phyloP scores from a whole-genome alignment of 306 rosid species.

The Lathyrus tuberosus region DNA sequence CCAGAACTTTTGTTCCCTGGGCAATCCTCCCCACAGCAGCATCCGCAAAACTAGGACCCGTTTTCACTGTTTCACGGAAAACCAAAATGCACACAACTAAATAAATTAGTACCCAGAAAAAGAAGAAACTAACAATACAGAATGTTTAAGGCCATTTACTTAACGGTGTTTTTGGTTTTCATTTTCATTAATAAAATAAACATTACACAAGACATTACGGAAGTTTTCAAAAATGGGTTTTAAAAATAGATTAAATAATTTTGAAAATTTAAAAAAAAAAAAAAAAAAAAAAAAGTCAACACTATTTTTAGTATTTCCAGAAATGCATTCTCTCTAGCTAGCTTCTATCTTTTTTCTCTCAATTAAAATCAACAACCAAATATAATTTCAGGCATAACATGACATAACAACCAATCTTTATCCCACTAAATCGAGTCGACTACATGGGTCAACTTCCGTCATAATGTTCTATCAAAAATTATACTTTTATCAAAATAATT shows the following conservation, averaged over 20 bases:
- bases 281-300: background rate
- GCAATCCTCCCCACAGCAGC: constrained; percentile 98
- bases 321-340: background rate
- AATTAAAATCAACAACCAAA: background rate
- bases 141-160: background rate
- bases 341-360: too few species aligned
- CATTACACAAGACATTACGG: background rate
- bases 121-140: background rate
- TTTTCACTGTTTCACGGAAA: constrained; percentile 68
- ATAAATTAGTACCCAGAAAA: background rate
- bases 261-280: background rate
- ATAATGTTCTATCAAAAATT: too few species aligned
- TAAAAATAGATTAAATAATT: background rate
- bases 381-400: background rate
- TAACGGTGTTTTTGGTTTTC: background rate
- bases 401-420: too few species aligned
- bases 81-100: background rate
- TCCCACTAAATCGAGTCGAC: too few species aligned
- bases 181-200: background rate
- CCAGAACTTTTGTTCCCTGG: constrained; percentile 91
- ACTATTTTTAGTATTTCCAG: too few species aligned
- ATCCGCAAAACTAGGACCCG: constrained; percentile 93
- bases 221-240: too few species aligned
- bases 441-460: too few species aligned
- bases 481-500: too few species aligned